Base-by-base conservation (phyloP, 2,329 filamentous ascomycete genomes). In the Colletotrichum orbiculare region DNA sequence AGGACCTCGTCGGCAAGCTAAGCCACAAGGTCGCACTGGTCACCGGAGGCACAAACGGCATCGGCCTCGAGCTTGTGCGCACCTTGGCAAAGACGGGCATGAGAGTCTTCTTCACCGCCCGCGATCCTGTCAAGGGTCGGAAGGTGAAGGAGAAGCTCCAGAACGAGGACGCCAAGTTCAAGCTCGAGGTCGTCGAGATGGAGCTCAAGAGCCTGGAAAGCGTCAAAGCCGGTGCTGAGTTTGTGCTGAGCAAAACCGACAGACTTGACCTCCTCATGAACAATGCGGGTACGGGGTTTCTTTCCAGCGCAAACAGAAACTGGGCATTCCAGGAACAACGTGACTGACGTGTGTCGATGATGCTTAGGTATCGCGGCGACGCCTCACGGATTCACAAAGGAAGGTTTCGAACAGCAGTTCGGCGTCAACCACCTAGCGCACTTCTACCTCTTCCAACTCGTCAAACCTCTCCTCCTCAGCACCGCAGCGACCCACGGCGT, bases 401-500 rank as follows among this genome's bases (percentile, higher is more conserved):
- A 73, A 33, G 72, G 70, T 35, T 67, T 67, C 48, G 73, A 74
- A 67, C 70, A 71, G 0, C 83, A 87, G 54, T 82, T 87, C 60
- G 84, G 78, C 34, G 81, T 78, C 4, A 87, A 87, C 69, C 80
- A 87, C 68, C 73, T 88, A 1, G 78, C 74, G 6, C 82, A 86
- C 68, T 87, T 87, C 73, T 76, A 86, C 0, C 76, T 87, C 15
- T 82, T 85, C 69, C 75, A 84, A 12, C 77, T 85, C 1, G 74
- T 88, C 38, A 82, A 81, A 42, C 71, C 76, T 0, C 70, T 78
- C 0, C 71, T 87, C 4, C 71, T 86, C 0, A 68, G 74, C 0
- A 76, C 76, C 2, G 69, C 77, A 1, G 79, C 77, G 0, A 72
- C 78, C 0, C 67, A 71, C 25, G 25, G 25, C 0, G 83, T 81